Evolutionary conservation across 169 alveolate genomes (phyloP), one percentile per base, ranked within the genome.

Genomic region (Plasmodium yoelii): DNA sequence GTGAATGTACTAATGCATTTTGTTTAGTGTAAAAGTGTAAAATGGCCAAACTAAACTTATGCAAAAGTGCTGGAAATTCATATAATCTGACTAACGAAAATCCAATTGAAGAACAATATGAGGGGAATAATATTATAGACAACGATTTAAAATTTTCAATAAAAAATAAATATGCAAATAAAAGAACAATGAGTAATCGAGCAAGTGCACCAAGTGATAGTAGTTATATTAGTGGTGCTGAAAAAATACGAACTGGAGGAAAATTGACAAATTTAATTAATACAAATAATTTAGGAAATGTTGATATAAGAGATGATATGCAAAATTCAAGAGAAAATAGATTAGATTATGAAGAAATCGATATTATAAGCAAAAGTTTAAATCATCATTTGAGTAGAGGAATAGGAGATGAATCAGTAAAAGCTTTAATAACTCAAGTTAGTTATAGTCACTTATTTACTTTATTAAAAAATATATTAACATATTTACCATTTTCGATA

Each of bases 401-500:
- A 5, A 69, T 64, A n/a, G 88, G 88, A 3, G 68, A 77, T 9
- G 88, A 77, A 42, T 77, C 46, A 7, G 88, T 77, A 6, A 77
- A 77, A 18, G 65, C 49, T 28, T 51, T 77, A 56, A 69, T 77
- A 3, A 63, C 88, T 7, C 88, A 77, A 77, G 88, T 77, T 0
- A 77, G 88, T 63, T 77, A 77, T 28, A 77, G 88, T 22, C 74
- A 77, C 59, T 44, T 77, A 13, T 77, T 77, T 64, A 77, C 88
- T 1, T 49, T 77, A 1, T 26, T 77, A 19, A 77, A 77, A 49
- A 77, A 77, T 19, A 77, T 77, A 13, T 64, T 77, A 44, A 77
- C 88, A 2, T 77, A 77, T 56, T 68, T 77, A 42, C 88, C 88
- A 24, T 77, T 77, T 28, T 77, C 88, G 4, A 63, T 77, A 4